phyloP scores from a whole-genome alignment of 306 rosid species.

The Ormosia semicastrata region DNA sequence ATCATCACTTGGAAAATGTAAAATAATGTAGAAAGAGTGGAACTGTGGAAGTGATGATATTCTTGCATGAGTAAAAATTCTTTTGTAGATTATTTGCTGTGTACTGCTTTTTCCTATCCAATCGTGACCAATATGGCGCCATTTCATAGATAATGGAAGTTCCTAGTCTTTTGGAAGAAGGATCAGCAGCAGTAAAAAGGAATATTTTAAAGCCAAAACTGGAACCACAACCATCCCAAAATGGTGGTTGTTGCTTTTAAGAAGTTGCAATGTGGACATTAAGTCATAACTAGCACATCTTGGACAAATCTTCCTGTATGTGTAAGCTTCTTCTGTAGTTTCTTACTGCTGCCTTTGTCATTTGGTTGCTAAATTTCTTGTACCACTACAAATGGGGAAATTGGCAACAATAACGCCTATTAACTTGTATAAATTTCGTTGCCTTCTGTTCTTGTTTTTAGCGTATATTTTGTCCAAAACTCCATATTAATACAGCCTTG shows the following conservation, averaged over 20 bases:
- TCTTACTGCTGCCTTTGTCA: conserved; percentile 16
- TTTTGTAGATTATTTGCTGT: not conserved
- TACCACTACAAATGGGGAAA: conserved; percentile 13
- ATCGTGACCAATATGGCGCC: conserved; percentile 23
- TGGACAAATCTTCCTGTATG: conserved; percentile 44
- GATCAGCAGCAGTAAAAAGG: conserved; percentile 63
- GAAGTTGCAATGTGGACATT: not conserved
- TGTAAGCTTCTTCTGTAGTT: conserved; percentile 32
- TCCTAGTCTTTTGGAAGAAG: conserved; percentile 90
- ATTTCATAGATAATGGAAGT: conserved; percentile 79
- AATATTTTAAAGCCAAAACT: conserved; percentile 63
- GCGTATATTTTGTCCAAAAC: conserved; percentile 4
- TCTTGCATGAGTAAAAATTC: not conserved
- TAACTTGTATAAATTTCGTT: conserved; percentile 48
- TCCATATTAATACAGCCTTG: not conserved
- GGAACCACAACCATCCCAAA: conserved; percentile 47
- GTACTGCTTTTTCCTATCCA: not conserved
- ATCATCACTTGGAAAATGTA: not conserved
- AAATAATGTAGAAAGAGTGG: not conserved
- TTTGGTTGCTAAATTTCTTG: conserved; percentile 32
- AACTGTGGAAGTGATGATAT: not conserved
- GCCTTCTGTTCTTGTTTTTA: conserved; percentile 11
- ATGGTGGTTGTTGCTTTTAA: conserved; percentile 65
- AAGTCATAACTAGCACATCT: conserved; percentile 28
- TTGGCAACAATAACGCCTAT: conserved; percentile 24